phyloP scores from a whole-genome alignment of 2,329 filamentous ascomycete genomes.

The Gremmenia infestans region DNA sequence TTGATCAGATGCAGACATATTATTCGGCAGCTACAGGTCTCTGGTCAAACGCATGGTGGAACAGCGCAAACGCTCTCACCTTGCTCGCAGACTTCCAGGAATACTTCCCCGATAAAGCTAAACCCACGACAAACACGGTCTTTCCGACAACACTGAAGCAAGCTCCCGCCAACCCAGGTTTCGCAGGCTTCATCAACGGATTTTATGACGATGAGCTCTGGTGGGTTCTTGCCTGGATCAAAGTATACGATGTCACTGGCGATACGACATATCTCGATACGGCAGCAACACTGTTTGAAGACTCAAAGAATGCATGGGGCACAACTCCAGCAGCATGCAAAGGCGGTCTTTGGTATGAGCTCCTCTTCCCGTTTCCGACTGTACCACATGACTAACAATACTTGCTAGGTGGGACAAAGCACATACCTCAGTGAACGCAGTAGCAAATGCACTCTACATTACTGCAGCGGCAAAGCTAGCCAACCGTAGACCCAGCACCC shows the following conservation, averaged over 20 bases:
- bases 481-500: slow-evolving; percentile 49
- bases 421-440: slow-evolving; percentile 48
- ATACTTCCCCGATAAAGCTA: slow-evolving; percentile 17
- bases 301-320: slow-evolving; percentile 47
- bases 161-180: slow-evolving; percentile 30
- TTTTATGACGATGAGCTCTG: slow-evolving; percentile 59
- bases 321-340: slow-evolving; percentile 39
- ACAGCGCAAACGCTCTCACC: slow-evolving; percentile 62
- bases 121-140: slow-evolving; percentile 16
- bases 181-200: slow-evolving; percentile 43
- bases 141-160: slow-evolving; percentile 23
- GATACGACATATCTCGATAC: slow-evolving; percentile 48
- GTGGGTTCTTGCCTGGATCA: slow-evolving; percentile 58
- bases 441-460: slow-evolving; percentile 53
- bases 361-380: not conserved
- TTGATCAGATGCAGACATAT: slow-evolving; percentile 51
- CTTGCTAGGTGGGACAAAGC: slow-evolving; percentile 46
- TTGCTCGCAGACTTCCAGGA: slow-evolving; percentile 50
- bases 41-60: slow-evolving; percentile 68
- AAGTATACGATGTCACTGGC: slow-evolving; percentile 49
- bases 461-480: slow-evolving; percentile 50
- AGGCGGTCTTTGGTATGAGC: slow-evolving; percentile 44
- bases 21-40: slow-evolving; percentile 56
- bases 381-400: slow-evolving; percentile 2
- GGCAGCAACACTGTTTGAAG: slow-evolving; percentile 49